These are phyloP conservation scores for Calonectria naviculata DNA, from an alignment of 2,329 filamentous ascomycete genomes.

Conservation along the genomic window DNA sequence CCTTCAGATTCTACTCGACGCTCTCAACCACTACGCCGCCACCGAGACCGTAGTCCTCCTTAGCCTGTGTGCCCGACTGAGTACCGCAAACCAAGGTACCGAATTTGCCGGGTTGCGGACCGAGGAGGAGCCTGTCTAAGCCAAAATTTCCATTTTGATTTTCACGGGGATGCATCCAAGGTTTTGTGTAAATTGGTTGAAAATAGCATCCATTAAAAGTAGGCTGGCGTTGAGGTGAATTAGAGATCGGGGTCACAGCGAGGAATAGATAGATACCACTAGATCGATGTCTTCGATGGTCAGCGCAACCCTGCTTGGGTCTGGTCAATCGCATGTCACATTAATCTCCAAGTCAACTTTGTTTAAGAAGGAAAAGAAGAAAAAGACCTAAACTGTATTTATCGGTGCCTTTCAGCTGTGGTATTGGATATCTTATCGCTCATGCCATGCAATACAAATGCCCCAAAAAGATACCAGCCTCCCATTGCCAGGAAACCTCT, in stretches of 20 bases:
- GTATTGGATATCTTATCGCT: conserved; percentile 32
- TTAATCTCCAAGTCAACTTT: background rate
- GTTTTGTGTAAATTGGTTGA: background rate
- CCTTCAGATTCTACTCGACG: conserved; percentile 92
- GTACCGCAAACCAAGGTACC: conserved; percentile 82
- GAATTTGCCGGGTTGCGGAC: conserved; percentile 69
- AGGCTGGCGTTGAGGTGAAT: conserved; percentile 34
- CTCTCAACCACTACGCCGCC: conserved; percentile 95
- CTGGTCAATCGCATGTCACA: background rate
- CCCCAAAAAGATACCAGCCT: conserved; percentile 20
- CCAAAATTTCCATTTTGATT: background rate
- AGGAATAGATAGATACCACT: conserved; percentile 40
- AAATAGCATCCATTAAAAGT: background rate
- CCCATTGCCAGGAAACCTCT: conserved; percentile 35
- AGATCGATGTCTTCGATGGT: conserved; percentile 24
- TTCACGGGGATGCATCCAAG: background rate
- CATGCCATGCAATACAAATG: conserved; percentile 24
- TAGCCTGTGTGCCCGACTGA: conserved; percentile 85
- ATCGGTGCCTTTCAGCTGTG: conserved; percentile 13
- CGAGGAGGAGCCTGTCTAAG: conserved; percentile 62
- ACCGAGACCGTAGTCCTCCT: conserved; percentile 96
- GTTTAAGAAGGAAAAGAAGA: conserved; percentile 18
- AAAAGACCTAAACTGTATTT: conserved; percentile 32
- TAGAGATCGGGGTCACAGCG: conserved; percentile 27
- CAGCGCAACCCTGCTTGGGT: background rate